Base-by-base conservation (phyloP, 208 protist genomes). In the Leishmania braziliensis region DNA sequence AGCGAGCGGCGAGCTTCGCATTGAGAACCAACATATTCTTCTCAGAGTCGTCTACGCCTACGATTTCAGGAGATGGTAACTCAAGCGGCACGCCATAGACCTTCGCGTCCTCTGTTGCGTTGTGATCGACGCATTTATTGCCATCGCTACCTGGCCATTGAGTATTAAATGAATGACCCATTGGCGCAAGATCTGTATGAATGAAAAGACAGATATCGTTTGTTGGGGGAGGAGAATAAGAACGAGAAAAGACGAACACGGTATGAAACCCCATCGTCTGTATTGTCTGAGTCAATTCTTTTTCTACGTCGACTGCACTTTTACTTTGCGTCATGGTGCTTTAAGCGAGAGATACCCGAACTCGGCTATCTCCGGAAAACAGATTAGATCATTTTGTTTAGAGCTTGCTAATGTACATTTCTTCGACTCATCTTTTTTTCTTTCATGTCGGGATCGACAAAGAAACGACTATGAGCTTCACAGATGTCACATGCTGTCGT, bases 21-120 rank as follows among this genome's bases (percentile, higher is more conserved):
- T 58, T 81, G 3, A 86, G 50, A 10, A 82, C n/a, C 18, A 84
- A 73, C 51, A 79, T 72, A 18, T 12, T 5, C 60, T 77, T 79
- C 16, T 84, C 78, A 29, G 58, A 2, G 20, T 51, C 50, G 0
- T 54, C 10, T 43, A 88, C 63, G 20, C 78, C 77, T 43, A 39
- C 58, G 68, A 79, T 71, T 14, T 16, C 65, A 5, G 79, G 77
- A 18, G 48, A n/a, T 48, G 65, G 74, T 12, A 58, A 73, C 6
- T 50, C 69, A 23, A 54, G 23, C 3, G 65, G 56, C 29, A 10
- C 4, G 33, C 26, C 39, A 4, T 33, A 20, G 26, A 16, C 3
- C 9, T 68, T 51, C 20, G 8, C 74, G 2, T 68, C 9, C 23
- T 58, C 36, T 23, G 65, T 43, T 77, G 56, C 18, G n/a, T 3